Conservation (phyloP, 192 early-diverging fungal species). For the Umbelopsis sp. region DNA sequence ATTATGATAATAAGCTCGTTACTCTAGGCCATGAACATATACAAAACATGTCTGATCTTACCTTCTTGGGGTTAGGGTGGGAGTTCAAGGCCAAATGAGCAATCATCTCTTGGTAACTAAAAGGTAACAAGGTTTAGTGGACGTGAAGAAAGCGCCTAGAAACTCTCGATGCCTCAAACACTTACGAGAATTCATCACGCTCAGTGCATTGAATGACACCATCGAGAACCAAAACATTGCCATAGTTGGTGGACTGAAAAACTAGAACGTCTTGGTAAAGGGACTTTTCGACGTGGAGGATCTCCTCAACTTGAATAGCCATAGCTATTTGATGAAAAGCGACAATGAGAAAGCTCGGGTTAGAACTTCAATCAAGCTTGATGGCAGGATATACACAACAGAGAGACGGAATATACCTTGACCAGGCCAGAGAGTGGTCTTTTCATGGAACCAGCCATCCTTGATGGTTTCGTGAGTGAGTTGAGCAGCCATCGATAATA, state of each 20-base stretch:
- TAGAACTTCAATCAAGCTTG: not conserved
- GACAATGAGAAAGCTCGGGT: not conserved
- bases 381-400: not conserved
- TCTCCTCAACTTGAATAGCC: slow-evolving; percentile 92
- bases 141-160: not conserved
- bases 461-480: slow-evolving; percentile 89
- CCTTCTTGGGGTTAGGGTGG: slow-evolving; percentile 94
- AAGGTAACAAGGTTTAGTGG: no score
- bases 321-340: slow-evolving; percentile 64
- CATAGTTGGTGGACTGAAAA: slow-evolving; percentile 94
- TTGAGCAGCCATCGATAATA: slow-evolving; percentile 35
- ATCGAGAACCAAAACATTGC: slow-evolving; percentile 96
- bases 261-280: slow-evolving; percentile 97
- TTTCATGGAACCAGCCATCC: slow-evolving; percentile 98
- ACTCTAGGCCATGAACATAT: not conserved
- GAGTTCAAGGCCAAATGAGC: slow-evolving; percentile 92
- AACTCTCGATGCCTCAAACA: slow-evolving; percentile 12
- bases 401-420: slow-evolving; percentile 62
- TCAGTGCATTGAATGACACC: slow-evolving; percentile 98
- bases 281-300: slow-evolving; percentile 94
- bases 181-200: slow-evolving; percentile 96
- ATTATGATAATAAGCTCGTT: not conserved
- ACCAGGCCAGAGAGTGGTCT: slow-evolving; percentile 94
- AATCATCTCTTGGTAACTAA: slow-evolving; percentile 99
- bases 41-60: slow-evolving; percentile 32